Evolutionary conservation across 345 rosid species (phyloP), one percentile per base, ranked within the genome.

Genomic region (Alliaria petiolata): DNA sequence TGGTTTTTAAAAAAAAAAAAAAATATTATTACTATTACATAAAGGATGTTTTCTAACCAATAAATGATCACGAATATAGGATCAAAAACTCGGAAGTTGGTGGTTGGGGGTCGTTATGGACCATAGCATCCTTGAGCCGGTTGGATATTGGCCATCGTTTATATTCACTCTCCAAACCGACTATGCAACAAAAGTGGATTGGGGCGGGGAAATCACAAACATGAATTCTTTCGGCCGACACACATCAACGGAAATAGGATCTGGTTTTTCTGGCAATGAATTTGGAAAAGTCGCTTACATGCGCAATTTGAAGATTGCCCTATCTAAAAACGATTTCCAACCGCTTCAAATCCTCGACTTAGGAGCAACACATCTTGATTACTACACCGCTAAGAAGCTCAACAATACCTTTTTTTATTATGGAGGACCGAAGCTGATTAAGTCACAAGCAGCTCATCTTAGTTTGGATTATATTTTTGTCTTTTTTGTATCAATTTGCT

Each of bases 111-210:
- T 63, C 5, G 2, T 17, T 12, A 4, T 7, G 17, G 55, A 14
- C 19, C 17, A 4, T 8, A 16, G 11, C 8, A 0, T 17, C 10
- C 19, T 63, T 1, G 43, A 62, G 25, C 53, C 53, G 0, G 17
- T 45, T 2, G 30, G 40, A 13, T 62, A 62, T 8, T 62, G 26
- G 40, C 60, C 40, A 3, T 3, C 6, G 4, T 3, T 28, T 3
- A 19, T 33, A 15, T 55, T 55, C 14, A 33, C 25, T 3, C 8
- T 15, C 4, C 62, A 33, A 1, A 36, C 26, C n/a, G n/a, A n/a
- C n/a, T n/a, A n/a, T n/a, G n/a, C 2, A 11, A 0, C 0, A 3
- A 19, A 0, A 19, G 45, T 36, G n/a, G n/a, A n/a, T n/a, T n/a
- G n/a, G n/a, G n/a, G n/a, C n/a, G n/a, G n/a, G 10, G 30, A 57